Evolutionary conservation across 2,329 filamentous ascomycete species (phyloP).

Genomic region (Neophaeococcomyces aloes): DNA sequence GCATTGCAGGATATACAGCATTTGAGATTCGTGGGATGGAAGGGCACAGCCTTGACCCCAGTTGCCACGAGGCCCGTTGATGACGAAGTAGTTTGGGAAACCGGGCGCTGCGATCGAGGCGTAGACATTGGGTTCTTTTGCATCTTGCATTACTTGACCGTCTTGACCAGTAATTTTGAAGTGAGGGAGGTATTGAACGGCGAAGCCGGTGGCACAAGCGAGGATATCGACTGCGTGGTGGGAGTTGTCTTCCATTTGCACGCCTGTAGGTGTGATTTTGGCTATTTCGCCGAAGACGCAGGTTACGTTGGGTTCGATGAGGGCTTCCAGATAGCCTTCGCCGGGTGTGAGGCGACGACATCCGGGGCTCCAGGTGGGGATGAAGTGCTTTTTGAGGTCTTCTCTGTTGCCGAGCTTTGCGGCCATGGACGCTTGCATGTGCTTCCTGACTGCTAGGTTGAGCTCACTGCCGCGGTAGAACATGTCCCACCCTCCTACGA

Average conservation of each 20-base stretch:
- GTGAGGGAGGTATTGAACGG: constrained; percentile 30
- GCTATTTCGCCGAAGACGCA: constrained; percentile 16
- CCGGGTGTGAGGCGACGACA: constrained; percentile 21
- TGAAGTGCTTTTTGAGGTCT: constrained; percentile 15
- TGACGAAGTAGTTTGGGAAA: constrained; percentile 33
- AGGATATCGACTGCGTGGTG: constrained; percentile 16
- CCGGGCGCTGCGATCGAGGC: constrained; percentile 36
- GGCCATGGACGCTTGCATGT: constrained; percentile 18
- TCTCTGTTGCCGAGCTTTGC: constrained; percentile 15
- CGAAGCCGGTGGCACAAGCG: constrained; percentile 30
- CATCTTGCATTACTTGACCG: constrained; percentile 29
- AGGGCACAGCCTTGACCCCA: constrained; percentile 24
- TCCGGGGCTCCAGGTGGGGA: constrained; percentile 19
- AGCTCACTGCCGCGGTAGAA: constrained; percentile 14
- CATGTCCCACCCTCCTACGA: constrained; percentile 10
- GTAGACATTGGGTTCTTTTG: constrained; percentile 37
- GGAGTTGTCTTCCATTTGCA: constrained; percentile 16
- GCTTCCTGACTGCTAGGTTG: constrained; percentile 10
- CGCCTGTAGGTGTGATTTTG: constrained; percentile 18
- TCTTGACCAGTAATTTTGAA: constrained; percentile 31
- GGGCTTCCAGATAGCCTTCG: constrained; percentile 20
- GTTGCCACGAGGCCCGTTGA: constrained; percentile 24
- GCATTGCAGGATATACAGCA: constrained; percentile 25
- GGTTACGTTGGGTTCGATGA: constrained; percentile 19
- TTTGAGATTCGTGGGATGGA: constrained; percentile 20